Percentiles rank a stretch among this genome's conserved stretches.
phyloP scores from a whole-genome alignment of 495 filamentous ascomycete species.

The Sabuloglossum arenarium region DNA sequence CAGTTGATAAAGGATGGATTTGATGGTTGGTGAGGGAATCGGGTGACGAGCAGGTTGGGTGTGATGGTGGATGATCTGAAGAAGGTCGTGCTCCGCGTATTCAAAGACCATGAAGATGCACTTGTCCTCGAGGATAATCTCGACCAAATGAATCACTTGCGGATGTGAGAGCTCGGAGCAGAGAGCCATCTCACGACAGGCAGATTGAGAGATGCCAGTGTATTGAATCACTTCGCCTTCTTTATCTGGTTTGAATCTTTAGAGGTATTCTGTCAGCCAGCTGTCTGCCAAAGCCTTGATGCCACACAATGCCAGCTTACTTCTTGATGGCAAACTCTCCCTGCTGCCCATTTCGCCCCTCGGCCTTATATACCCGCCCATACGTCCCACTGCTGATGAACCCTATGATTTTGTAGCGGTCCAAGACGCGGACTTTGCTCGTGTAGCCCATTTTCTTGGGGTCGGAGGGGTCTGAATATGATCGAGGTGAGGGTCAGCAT shows the following conservation, averaged over 20 bases:
- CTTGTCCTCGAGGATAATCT: constrained; percentile 96
- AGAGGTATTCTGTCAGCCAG: constrained; percentile 7
- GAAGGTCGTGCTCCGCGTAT: constrained; percentile 89
- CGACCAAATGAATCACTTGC: constrained; percentile 78
- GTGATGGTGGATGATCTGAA: constrained; percentile 98
- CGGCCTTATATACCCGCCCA: constrained; percentile 91
- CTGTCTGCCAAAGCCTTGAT: background rate
- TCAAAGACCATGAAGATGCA: constrained; percentile 99
- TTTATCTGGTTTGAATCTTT: constrained; percentile 94
- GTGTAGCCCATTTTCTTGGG: constrained; percentile 30
- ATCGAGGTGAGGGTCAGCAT: background rate
- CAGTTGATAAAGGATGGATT: constrained; percentile 84
- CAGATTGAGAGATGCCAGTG: constrained; percentile 93
- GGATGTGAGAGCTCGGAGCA: constrained; percentile 79
- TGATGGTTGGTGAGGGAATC: constrained; percentile 74
- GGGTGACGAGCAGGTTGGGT: constrained; percentile 68
- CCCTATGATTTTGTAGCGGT: constrained; percentile 85
- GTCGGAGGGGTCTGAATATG: background rate
- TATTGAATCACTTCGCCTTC: constrained; percentile 89
- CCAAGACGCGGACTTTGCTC: constrained; percentile 72
- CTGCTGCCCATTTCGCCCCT: constrained; percentile 51
- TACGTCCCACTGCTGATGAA: constrained; percentile 99
- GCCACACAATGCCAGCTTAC: constrained; percentile 14
- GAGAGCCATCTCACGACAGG: constrained; percentile 94
- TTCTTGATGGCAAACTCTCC: constrained; percentile 94